These are phyloP conservation scores for Coemansia sp. DNA, from an alignment of 192 early-diverging fungal genomes.

Conservation along the genomic window DNA sequence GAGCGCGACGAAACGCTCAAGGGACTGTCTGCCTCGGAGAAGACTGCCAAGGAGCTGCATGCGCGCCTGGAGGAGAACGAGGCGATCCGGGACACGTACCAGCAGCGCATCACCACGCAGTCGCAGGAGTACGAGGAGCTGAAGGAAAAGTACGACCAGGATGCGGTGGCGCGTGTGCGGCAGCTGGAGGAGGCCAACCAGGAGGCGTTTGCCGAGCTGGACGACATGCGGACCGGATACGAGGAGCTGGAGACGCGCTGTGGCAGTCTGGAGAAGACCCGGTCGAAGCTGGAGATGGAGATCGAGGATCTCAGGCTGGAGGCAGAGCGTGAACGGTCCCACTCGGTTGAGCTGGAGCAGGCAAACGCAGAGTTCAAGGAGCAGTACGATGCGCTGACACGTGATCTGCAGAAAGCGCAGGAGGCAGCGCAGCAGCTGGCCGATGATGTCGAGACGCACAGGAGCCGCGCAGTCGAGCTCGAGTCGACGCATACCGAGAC, in stretches of 20 bases:
- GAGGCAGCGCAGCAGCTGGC: conserved; percentile 10
- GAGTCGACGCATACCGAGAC: conserved; percentile 29
- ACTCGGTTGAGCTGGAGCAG: conserved; percentile 56
- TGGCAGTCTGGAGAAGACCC: conserved; percentile 70
- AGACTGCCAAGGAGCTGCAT: conserved; percentile 62
- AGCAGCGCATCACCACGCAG: conserved; percentile 59
- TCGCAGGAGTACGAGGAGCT: conserved; percentile 63
- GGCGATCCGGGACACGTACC: conserved; percentile 47
- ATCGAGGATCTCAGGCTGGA: conserved; percentile 76
- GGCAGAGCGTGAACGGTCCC: conserved; percentile 65
- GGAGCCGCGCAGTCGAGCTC: conserved; percentile 20
- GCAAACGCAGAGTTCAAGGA: conserved; percentile 58
- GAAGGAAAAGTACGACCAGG: conserved; percentile 63
- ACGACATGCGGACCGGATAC: conserved; percentile 64
- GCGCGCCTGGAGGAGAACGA: conserved; percentile 68
- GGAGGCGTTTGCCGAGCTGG: conserved; percentile 62
- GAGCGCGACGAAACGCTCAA: conserved; percentile 6
- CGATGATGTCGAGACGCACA: conserved; percentile 13
- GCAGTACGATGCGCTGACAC: conserved; percentile 52
- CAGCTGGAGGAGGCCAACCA: conserved; percentile 61
- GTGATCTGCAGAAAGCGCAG: conserved; percentile 17
- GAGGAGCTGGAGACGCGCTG: conserved; percentile 61
- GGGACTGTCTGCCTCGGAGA: conserved; percentile 32
- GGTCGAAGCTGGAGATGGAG: conserved; percentile 64
- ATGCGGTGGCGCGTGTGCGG: conserved; percentile 54